Base-by-base conservation (phyloP, 371 early-diverging fungal species). In the Polyrhizophydium stewartii region DNA sequence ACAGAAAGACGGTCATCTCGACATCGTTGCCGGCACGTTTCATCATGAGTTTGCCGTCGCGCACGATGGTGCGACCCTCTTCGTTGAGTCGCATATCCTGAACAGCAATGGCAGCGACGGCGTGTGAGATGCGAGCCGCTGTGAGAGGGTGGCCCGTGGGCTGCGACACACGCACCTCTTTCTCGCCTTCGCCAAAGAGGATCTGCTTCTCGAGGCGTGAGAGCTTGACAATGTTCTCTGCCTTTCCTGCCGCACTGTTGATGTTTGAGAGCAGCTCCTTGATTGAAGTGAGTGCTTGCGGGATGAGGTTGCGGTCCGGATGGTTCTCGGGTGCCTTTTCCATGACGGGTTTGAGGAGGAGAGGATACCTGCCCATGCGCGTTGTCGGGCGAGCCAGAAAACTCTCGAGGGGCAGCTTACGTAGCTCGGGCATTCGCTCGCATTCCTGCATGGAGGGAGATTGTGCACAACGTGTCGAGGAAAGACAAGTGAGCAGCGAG, bases 381-480 rank as follows among this genome's bases (percentile, higher is more conserved):
- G 93, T 89, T 0, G 93, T 91, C 1, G 96, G 96, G 30, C 88
- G 76, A 0, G 88, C 88, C 58, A 96, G 68, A 70, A 94, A 96
- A 22, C 76, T 76, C 64, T 85, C 79, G 45, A 84, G 66, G 30
- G 85, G 87, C 32, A 94, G 74, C 67, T 91, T 93, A 24, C 94
- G 80, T 45, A 89, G 86, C 66, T 89, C 87, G 19, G 92, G 91
- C 24, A 77, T 61, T 10, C 89, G 78, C 53, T 92, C 91, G 0
- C 84, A 83, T 58, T 81, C 84, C 78, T 90, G 68, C n/a, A n/a
- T n/a, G n/a, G n/a, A n/a, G n/a, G n/a, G n/a, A n/a, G n/a, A n/a
- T 7, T 6, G 49, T 53, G 55, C 47, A 21, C 10, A 22, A 46
- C 6, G 40, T 19, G 19, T 19, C 40, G 40, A 40, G n/a, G n/a